Conservation (phyloP, 2,329 filamentous ascomycete genomes). For the Calonectria pteridis region DNA sequence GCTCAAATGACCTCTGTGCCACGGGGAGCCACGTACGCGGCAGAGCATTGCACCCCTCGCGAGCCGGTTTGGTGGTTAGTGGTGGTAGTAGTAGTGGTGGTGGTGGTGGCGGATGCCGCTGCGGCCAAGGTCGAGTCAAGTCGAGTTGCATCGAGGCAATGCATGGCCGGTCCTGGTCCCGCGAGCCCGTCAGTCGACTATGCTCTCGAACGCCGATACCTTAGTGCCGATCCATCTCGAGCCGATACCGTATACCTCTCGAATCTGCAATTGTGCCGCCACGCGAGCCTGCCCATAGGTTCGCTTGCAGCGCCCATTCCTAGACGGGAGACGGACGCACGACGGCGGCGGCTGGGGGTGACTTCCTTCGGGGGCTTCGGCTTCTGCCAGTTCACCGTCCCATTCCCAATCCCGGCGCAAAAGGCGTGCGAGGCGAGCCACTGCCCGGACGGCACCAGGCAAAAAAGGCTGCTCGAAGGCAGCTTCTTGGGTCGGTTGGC, state of each 20-base stretch:
- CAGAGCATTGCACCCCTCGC: constrained; percentile 31
- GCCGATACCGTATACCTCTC: neutral
- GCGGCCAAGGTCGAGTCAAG: constrained; percentile 11
- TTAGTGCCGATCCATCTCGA: constrained; percentile 29
- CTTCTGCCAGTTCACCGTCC: neutral
- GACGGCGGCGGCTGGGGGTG: neutral
- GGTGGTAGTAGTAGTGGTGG: neutral
- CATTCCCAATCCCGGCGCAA: neutral
- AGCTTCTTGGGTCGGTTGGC: constrained; percentile 26
- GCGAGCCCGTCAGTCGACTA: constrained; percentile 11
- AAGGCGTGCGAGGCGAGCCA: neutral
- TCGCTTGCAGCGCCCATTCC: constrained; percentile 32
- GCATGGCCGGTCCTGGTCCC: constrained; percentile 20
- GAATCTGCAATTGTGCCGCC: neutral
- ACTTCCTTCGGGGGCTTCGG: constrained; percentile 15
- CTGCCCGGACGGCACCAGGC: neutral
- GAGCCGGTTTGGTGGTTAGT: constrained; percentile 29
- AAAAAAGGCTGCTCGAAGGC: constrained; percentile 43
- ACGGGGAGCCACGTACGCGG: constrained; percentile 19
- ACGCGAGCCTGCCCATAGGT: constrained; percentile 35
- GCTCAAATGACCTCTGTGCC: constrained; percentile 22
- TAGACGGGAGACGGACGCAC: constrained; percentile 13
- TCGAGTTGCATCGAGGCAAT: constrained; percentile 1
- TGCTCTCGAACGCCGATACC: constrained; percentile 29
- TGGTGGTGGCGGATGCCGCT: constrained; percentile 8